Evolutionary conservation across 352 stramenopile genomes (phyloP), one percentile per base, ranked within the genome.

Genomic region (Saprolegnia parasitica): DNA sequence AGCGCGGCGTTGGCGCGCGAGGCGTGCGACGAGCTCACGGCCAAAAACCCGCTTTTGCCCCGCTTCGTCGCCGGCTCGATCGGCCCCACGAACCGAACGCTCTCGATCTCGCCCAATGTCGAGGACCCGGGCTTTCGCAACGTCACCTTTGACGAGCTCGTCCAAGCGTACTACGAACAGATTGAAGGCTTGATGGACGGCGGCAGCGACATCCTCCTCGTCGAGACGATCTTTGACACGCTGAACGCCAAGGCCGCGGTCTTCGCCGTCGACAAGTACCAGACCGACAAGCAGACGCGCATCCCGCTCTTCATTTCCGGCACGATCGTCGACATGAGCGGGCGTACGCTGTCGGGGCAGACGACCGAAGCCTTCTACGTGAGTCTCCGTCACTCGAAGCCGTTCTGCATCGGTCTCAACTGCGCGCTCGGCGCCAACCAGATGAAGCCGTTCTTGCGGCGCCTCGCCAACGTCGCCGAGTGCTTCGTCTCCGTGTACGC

Each of bases 161-260:
- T 98, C 29, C 85, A 95, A 15, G 91, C 96, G 1, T 99, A 99
- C 77, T 97, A 98, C 72, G 91, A 97, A 72, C 93, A 98, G 74
- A 79, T 97, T 52, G 92, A 97, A 60, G 94, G 84, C 35, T 81
- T 99, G 10, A 84, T 98, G 54, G 95, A 98, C 71, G 96, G 96
- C n/a, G 96, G 96, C 55, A 78, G 78, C 46, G 96, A 99, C 76
- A 90, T 98, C 68, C 77, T 99, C 52, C 96, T 99, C 61, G 93
- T 99, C 0, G 96, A 99, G 78, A 99, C 96, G 5, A 98, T 99
- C 65, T 98, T 98, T 76, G 96, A 99, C 74, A 99, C 96, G 15
- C 81, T 98, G 66, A 98, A 98, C 76, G 95, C 96, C 58, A 98
- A 98, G 81, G 96, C 95, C 21, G 96, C 95, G 1, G 81, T 98